A percentile compares a stretch with the other conserved stretches of the same genome.
These are phyloP conservation scores for Cymbidium sinense DNA, from an alignment of 106 monocot species.

Conservation along the genomic window DNA sequence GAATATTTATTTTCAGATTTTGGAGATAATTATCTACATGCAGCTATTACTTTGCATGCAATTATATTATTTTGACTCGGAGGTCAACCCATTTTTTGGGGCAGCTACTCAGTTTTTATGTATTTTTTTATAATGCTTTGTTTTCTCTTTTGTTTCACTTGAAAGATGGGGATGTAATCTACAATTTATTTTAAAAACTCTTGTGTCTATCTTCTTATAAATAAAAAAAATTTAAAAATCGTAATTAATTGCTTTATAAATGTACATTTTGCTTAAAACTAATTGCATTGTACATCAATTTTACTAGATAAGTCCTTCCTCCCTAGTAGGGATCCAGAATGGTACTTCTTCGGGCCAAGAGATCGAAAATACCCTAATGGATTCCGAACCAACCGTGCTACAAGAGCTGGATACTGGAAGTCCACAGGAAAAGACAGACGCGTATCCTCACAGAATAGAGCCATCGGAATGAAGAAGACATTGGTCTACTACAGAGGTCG, in stretches of 20 bases:
- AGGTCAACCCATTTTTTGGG: too few species aligned
- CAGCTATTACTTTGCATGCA: too few species aligned
- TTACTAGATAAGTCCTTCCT: constrained; percentile 34
- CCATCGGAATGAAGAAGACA: constrained; percentile 35
- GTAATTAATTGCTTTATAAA: background rate
- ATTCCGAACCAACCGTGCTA: constrained; percentile 30
- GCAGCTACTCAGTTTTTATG: too few species aligned
- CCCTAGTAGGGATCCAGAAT: constrained; percentile 38
- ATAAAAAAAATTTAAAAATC: background rate
- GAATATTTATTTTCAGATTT: too few species aligned
- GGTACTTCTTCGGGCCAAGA: constrained; percentile 37
- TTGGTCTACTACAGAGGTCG: constrained; percentile 29
- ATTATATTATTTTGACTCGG: too few species aligned
- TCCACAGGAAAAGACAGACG: constrained; percentile 33
- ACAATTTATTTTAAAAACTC: too few species aligned
- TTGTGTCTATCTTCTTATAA: too few species aligned
- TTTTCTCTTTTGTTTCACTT: too few species aligned
- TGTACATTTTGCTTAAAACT: background rate
- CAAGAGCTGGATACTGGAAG: constrained; percentile 36
- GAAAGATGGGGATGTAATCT: too few species aligned
- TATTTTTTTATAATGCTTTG: background rate
- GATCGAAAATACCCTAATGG: constrained; percentile 36
- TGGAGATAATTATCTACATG: too few species aligned
- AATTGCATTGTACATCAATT: background rate
- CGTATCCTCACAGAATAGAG: constrained; percentile 16